These are phyloP conservation scores for Zanthoxylum bungeanum DNA, from an alignment of 345 rosid genomes.

Conservation along the genomic window DNA sequence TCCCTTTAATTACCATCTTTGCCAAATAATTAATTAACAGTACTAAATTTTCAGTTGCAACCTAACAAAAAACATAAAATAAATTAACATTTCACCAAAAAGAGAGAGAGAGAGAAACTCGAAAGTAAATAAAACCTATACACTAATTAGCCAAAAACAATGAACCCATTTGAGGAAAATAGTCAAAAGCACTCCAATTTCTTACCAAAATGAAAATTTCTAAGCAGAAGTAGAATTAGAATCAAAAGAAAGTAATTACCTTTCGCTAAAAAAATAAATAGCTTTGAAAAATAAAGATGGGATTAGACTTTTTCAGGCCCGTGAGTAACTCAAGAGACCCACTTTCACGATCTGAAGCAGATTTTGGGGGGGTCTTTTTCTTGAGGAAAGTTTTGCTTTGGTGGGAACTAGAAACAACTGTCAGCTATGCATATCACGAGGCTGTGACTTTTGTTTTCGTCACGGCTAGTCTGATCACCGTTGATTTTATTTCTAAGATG, in stretches of 20 bases:
- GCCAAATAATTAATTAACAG: background rate
- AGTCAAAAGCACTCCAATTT: background rate
- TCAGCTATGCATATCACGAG: background rate
- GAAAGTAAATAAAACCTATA: background rate
- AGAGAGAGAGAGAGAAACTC: background rate
- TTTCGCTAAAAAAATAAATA: background rate
- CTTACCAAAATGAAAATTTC: background rate
- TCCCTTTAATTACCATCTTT: background rate
- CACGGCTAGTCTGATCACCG: slow-evolving; percentile 1
- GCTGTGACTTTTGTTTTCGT: background rate
- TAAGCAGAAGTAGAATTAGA: background rate
- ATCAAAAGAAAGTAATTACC: background rate
- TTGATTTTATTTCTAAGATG: background rate
- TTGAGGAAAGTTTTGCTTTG: background rate
- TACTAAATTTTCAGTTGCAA: background rate
- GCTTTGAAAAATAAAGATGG: background rate
- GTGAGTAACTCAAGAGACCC: slow-evolving; percentile 14
- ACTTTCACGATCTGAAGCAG: slow-evolving; percentile 8
- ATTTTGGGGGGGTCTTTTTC: background rate
- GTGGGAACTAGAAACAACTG: background rate
- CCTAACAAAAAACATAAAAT: background rate
- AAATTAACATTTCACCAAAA: background rate
- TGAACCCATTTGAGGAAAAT: background rate
- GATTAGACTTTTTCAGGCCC: background rate
- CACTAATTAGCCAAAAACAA: background rate